Base-by-base conservation (phyloP, 805 yeast species). In the Candida easanensis region DNA sequence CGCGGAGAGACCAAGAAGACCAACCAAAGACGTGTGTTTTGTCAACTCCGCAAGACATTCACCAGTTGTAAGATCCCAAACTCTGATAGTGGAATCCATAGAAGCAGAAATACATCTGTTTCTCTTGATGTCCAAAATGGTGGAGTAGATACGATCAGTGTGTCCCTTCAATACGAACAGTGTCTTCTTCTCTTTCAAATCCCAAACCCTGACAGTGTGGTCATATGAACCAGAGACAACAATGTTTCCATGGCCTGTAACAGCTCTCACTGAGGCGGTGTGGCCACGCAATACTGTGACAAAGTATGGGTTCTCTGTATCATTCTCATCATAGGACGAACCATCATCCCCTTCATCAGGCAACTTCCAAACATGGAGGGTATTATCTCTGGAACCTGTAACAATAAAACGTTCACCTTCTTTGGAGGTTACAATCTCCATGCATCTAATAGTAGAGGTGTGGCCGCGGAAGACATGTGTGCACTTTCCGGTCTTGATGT, bases 401-500 rank as follows among this genome's bases (percentile, higher is more conserved):
- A 90, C 78, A 40, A 93, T 77, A 31, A 85, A 72, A 16, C 95
- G 95, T 38, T 79, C 78, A 46, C 80, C 79, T 30, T 74, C 73
- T 18, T 88, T 88, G 21, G 82, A 76, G 51, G 77, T 80, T 33
- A 88, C 67, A 37, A 90, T 84, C 51, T 90, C 96, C 51, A 91
- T 70, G 60, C 97, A 91, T 59, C 98, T 74, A 18, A 90, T 96
- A 0, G 98, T 90, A 0, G 97, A 88, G 0, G 90, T 82, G 58
- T 90, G 98, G 0, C 97, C 97, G 44, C 82, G 73, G 61, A 93
- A 88, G 2, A 93, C 79, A 63, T 91, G 97, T 0, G 97, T 88
- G 61, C 98, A 91, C 50, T 75, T 75, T 2, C 91, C 96, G 18
- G 84, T 80, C 43, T 77, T 74, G 48, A 90, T 80, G 60, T 90